Conservation (phyloP, 176 grass and related monocot genomes). For the Echinochloa phyllopogon region DNA sequence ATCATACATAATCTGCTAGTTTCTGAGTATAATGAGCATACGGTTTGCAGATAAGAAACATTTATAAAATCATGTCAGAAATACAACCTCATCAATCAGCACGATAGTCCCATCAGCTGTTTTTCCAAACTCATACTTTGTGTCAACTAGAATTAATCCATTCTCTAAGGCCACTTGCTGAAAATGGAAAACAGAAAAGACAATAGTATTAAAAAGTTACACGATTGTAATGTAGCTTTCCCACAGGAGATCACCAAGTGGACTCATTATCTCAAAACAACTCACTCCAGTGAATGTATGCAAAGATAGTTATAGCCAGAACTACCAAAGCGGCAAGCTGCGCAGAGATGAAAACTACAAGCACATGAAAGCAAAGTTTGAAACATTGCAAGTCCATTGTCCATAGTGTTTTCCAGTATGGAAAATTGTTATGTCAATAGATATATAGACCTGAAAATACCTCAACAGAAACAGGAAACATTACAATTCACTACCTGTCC, state of each 20-base stretch:
- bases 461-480: slow-evolving; percentile 25
- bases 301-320: not conserved
- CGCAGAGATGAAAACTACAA: slow-evolving; percentile 12
- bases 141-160: slow-evolving; percentile 88
- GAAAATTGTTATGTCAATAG: not conserved
- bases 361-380: not conserved
- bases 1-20: not conserved
- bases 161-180: slow-evolving; percentile 88
- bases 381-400: not conserved
- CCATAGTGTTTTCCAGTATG: not conserved
- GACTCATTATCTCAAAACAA: slow-evolving; percentile 3
- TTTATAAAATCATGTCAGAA: slow-evolving; percentile 33
- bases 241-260: not conserved
- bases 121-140: slow-evolving; percentile 98
- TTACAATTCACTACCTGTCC: slow-evolving; percentile 58
- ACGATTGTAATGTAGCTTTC: not conserved
- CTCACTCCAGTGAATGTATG: not conserved
- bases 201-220: not conserved
- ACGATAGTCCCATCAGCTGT: slow-evolving; percentile 78
- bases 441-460: slow-evolving; percentile 18
- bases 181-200: slow-evolving; percentile 31
- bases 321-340: not conserved
- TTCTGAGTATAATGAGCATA: not conserved
- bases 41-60: not conserved
- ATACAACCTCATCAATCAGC: slow-evolving; percentile 89